A percentile compares a stretch with the other conserved stretches of the same genome.
These are phyloP conservation scores for Pichia cephalocereana DNA, from an alignment of 805 yeast species.

Conservation along the genomic window DNA sequence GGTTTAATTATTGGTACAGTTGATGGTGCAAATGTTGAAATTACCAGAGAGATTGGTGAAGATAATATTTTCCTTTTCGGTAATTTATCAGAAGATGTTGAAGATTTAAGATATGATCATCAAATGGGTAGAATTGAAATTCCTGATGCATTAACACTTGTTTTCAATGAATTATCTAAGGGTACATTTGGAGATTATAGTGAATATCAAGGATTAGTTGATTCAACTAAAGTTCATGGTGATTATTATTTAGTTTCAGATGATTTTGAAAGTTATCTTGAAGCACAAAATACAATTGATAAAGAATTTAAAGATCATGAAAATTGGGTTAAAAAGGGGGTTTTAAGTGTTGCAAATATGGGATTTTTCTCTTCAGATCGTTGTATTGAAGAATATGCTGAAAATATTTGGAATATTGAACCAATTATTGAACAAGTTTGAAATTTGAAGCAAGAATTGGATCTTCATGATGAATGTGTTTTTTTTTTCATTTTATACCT, in stretches of 20 bases:
- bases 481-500: not conserved
- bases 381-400: slow-evolving; percentile 88
- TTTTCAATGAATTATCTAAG: slow-evolving; percentile 54
- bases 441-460: not conserved
- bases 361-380: slow-evolving; percentile 90
- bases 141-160: slow-evolving; percentile 52
- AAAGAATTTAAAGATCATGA: slow-evolving; percentile 53
- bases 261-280: slow-evolving; percentile 80
- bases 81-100: slow-evolving; percentile 82
- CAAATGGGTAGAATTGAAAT: slow-evolving; percentile 48
- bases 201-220: slow-evolving; percentile 60
- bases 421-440: slow-evolving; percentile 32
- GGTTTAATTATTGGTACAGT: slow-evolving; percentile 93
- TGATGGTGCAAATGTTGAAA: slow-evolving; percentile 95
- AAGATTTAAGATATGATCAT: slow-evolving; percentile 72
- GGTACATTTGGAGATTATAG: slow-evolving; percentile 64
- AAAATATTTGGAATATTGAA: slow-evolving; percentile 86
- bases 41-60: slow-evolving; percentile 88
- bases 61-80: slow-evolving; percentile 90
- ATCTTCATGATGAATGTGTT: not conserved
- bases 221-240: slow-evolving; percentile 62
- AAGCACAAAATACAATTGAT: slow-evolving; percentile 73
- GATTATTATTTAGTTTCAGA: slow-evolving; percentile 83
- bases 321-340: slow-evolving; percentile 70
- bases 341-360: slow-evolving; percentile 78